Percentiles rank a stretch among this genome's conserved stretches.
Evolutionary conservation across 352 stramenopile genomes (phyloP).

Genomic region (Phytophthora pluvialis): DNA sequence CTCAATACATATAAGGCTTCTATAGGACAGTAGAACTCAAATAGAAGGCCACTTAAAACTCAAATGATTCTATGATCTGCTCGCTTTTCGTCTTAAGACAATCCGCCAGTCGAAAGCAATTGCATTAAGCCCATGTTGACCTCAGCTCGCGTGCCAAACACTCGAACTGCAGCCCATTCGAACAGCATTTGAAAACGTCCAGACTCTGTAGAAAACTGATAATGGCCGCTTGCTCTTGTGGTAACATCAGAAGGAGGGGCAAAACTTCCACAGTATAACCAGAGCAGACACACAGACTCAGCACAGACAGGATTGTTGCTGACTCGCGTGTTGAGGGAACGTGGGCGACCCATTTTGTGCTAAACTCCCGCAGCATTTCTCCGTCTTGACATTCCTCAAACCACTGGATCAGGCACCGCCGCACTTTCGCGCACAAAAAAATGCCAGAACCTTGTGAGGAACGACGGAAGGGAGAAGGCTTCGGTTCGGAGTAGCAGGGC

Average conservation of each 20-base stretch:
- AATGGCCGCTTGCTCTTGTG: conserved; percentile 5
- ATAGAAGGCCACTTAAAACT: too few species aligned
- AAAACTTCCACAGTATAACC: conserved; percentile 11
- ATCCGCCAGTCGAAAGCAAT: too few species aligned
- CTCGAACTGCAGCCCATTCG: conserved; percentile 16
- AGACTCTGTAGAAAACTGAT: conserved; percentile 8
- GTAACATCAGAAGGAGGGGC: conserved; percentile 21
- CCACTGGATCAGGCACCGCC: conserved; percentile 12
- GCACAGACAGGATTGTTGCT: background rate
- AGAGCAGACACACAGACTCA: conserved; percentile 8
- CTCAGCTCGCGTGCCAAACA: conserved; percentile 13
- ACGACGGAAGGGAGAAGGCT: background rate
- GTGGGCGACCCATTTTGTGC: conserved; percentile 14
- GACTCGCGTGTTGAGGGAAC: background rate
- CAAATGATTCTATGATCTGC: too few species aligned
- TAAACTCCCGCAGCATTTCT: conserved; percentile 8
- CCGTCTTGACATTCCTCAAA: conserved; percentile 9
- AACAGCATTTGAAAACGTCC: conserved; percentile 3
- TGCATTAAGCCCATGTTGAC: conserved; percentile 3
- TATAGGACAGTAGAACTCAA: too few species aligned
- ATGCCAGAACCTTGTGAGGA: background rate
- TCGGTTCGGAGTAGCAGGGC: conserved; percentile 5
- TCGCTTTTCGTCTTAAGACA: too few species aligned
- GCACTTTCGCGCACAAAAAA: conserved; percentile 7
- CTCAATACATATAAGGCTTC: too few species aligned